Evolutionary conservation across 208 protist species (phyloP).

Genomic region (Leishmania turanica): DNA sequence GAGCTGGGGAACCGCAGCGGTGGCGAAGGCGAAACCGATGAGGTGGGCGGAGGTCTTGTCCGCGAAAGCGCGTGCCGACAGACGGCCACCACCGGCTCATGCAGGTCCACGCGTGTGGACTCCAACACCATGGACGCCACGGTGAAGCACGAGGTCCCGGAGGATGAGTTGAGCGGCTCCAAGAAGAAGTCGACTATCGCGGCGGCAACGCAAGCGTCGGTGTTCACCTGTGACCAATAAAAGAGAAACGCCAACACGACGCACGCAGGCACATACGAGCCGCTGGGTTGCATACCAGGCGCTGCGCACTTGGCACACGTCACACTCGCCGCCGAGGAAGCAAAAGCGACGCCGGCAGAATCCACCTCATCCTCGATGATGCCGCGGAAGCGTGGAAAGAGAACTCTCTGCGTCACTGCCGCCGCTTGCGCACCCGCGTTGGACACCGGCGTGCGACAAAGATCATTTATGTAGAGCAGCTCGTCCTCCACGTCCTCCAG

Average conservation of each 20-base stretch:
- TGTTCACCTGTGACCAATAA: slow-evolving; percentile 34
- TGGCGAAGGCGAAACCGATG: neutral
- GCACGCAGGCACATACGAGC: slow-evolving; percentile 12
- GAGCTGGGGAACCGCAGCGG: slow-evolving; percentile 20
- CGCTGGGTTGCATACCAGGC: neutral
- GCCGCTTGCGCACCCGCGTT: slow-evolving; percentile 23
- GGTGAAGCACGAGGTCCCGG: neutral
- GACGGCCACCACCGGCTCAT: slow-evolving; percentile 25
- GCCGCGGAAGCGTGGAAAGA: slow-evolving; percentile 29
- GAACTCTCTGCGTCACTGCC: slow-evolving; percentile 20
- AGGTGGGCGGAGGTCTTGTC: neutral
- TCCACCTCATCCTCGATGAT: slow-evolving; percentile 10
- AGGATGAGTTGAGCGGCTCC: slow-evolving; percentile 2
- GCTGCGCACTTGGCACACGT: neutral
- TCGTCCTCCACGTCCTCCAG: slow-evolving; percentile 87
- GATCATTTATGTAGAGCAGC: slow-evolving; percentile 84
- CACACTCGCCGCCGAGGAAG: neutral
- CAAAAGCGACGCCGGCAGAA: neutral
- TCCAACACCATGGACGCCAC: slow-evolving; percentile 26
- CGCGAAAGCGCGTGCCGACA: slow-evolving; percentile 23
- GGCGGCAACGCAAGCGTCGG: slow-evolving; percentile 15
- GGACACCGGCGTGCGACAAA: slow-evolving; percentile 46
- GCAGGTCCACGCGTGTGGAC: slow-evolving; percentile 32
- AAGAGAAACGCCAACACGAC: slow-evolving; percentile 28
- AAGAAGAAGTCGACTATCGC: slow-evolving; percentile 25